Base-by-base conservation (phyloP, 306 rosid species). In the Vigna unguiculata region DNA sequence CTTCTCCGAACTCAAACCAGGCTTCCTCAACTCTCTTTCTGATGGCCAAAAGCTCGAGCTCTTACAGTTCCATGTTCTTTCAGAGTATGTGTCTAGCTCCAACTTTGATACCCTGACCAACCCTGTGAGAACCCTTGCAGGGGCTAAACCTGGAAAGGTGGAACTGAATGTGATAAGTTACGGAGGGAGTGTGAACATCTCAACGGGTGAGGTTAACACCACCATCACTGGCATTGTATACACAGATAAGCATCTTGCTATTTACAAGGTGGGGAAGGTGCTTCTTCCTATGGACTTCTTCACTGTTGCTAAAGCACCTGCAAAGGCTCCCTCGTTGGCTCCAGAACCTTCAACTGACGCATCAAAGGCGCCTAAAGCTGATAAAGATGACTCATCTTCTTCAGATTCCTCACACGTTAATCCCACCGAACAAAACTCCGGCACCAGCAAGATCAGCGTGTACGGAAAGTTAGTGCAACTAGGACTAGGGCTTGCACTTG, bases 201-300 rank as follows among this genome's bases (percentile, higher is more conserved):
- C 91, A 0, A 82, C 86, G 0, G 93, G 96, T 13, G 90, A 81
- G 14, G 90, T 87, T n/a, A 91, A 91, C 72, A 85, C 96, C 2
- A 84, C 90, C 0, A 75, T 91, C 51, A 79, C 51, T 0, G 91
- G 93, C 9, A 84, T 91, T 3, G 72, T 91, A 40, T 88, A 91
- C 49, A 51, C 91, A 0, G 96, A 89, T 53, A 84, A 79, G 38
- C 91, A 66, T 69, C 90, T 91, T 10, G 96, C 90, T 28, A 81
- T 91, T 68, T 91, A 91, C 9, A 87, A 91, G 64, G 77, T 85
- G 93, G 93, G 80, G 3, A 85, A 79, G 58, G 93, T 87, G 14
- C 85, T 91, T 69, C 84, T 84, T 38, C 11, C 11, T 9, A 53
- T 53, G 7, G 89, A 84, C 2, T 82, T 88, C 80, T 85, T 87